Evolutionary conservation across 1,284 basidiomycete species (phyloP), one percentile per base, ranked within the genome.

Genomic region (Peniophora sp.): DNA sequence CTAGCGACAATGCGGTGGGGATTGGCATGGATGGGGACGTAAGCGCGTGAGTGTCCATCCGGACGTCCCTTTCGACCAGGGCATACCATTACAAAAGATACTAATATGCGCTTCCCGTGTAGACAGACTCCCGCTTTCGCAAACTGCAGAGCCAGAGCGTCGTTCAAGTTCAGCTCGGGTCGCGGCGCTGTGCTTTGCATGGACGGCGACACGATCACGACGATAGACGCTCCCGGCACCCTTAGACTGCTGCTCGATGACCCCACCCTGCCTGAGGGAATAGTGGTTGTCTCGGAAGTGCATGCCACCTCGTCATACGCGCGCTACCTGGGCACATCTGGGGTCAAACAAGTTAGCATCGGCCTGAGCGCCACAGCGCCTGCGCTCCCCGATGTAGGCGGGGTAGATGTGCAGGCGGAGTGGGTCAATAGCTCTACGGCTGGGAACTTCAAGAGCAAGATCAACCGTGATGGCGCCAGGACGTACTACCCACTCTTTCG

Each of bases 241-340:
- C 63, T 66, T 23, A 47, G 61, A n/a, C 55, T 51, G 6, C 61
- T 66, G 1, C 58, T 64, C 2, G 50, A 59, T 11, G 60, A 59
- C 34, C 14, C 55, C 0, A 51, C 46, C 3, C 58, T 62, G 47
- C 27, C 27, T 6, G 56, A 56, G 25, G 20, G 22, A 10, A 58
- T 53, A 20, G 44, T 52, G 22, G 63, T 64, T 34, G 50, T 65
- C 46, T 64, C 65, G 14, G 61, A 66, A 51, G 62, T 63, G 11
- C 65, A 66, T 50, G 49, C 50, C 16, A 63, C 62, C 53, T 57
- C 61, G 5, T 63, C 63, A 3, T 66, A 63, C 52, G 63, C 63
- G 3, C 61, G 63, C 10, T 56, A 61, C 47, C 59, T 64, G 14
- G 54, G 62, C 9, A 44, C 59, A 1, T 24, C 56, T 16, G 51